Percentiles rank a stretch among this genome's conserved stretches.
These are phyloP conservation scores for Globisporangium abappressorium DNA, from an alignment of 352 stramenopile species.

Conservation along the genomic window DNA sequence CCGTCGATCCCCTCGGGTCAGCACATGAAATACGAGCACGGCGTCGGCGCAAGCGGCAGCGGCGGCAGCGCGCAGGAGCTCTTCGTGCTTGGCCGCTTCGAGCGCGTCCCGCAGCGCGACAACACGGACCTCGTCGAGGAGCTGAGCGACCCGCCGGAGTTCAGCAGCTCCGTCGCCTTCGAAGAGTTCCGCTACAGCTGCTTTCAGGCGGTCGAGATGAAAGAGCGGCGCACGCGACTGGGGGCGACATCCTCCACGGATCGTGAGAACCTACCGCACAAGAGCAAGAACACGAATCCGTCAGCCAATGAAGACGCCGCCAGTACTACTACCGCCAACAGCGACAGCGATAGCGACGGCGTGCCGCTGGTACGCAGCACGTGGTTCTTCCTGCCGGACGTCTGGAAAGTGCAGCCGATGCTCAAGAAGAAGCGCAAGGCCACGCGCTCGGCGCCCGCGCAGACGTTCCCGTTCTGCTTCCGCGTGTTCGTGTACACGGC, in stretches of 20 bases:
- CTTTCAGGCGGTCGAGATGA: constrained; percentile 82
- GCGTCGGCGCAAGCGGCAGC: constrained; percentile 33
- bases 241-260: constrained; percentile 6
- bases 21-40: constrained; percentile 60
- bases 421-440: constrained; percentile 89
- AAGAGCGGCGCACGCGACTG: constrained; percentile 51
- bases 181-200: constrained; percentile 76
- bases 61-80: constrained; percentile 48
- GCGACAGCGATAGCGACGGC: neutral
- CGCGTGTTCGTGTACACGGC: constrained; percentile 66
- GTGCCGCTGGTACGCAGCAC: constrained; percentile 46
- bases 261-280: constrained; percentile 3
- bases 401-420: constrained; percentile 88
- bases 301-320: neutral
- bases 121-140: constrained; percentile 42
- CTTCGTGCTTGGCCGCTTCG: constrained; percentile 77
- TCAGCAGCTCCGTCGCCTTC: constrained; percentile 45
- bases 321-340: neutral
- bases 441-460: constrained; percentile 69
- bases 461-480: constrained; percentile 88
- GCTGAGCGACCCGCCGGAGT: constrained; percentile 40
- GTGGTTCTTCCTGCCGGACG: constrained; percentile 85
- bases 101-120: constrained; percentile 70
- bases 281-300: neutral
- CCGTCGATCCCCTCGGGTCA: constrained; percentile 23